Evolutionary conservation across 2,329 filamentous ascomycete species (phyloP).

Genomic region (Graphilbum sp.): DNA sequence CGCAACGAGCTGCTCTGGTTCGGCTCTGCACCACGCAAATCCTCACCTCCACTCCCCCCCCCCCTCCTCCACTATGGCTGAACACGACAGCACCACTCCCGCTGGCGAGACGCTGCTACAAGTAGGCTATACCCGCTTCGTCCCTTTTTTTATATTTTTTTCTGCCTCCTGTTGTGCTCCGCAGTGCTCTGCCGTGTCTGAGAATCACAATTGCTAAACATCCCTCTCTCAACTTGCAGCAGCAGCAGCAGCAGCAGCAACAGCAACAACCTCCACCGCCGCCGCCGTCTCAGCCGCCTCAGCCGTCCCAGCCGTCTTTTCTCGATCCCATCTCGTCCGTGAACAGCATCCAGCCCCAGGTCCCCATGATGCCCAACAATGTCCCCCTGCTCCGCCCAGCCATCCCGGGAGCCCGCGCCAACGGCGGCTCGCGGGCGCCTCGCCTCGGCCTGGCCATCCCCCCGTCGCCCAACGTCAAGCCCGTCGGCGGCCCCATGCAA

Average conservation of each 20-base stretch:
- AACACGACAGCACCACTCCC: constrained; percentile 6
- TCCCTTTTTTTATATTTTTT: background rate
- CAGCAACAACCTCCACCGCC: too few species aligned
- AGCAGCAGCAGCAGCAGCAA: too few species aligned
- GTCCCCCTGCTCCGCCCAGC: constrained; percentile 72
- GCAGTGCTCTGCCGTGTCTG: too few species aligned
- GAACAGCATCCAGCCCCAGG: constrained; percentile 9
- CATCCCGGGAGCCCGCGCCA: constrained; percentile 52
- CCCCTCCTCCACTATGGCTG: constrained; percentile 11
- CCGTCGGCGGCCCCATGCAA: constrained; percentile 41
- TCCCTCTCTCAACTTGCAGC: too few species aligned
- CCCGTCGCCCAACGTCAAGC: constrained; percentile 66
- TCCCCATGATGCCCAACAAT: constrained; percentile 53
- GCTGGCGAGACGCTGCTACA: constrained; percentile 3
- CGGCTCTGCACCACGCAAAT: background rate
- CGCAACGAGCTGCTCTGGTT: background rate
- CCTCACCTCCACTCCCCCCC: background rate
- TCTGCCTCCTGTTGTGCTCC: background rate
- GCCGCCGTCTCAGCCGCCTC: too few species aligned
- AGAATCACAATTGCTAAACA: too few species aligned
- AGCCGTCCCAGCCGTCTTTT: background rate
- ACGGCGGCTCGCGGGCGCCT: constrained; percentile 48
- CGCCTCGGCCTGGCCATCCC: constrained; percentile 82
- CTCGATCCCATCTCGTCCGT: background rate
- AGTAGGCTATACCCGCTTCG: background rate